phyloP scores from a whole-genome alignment of 2,329 filamentous ascomycete genomes.

The Diaporthe helianthi region DNA sequence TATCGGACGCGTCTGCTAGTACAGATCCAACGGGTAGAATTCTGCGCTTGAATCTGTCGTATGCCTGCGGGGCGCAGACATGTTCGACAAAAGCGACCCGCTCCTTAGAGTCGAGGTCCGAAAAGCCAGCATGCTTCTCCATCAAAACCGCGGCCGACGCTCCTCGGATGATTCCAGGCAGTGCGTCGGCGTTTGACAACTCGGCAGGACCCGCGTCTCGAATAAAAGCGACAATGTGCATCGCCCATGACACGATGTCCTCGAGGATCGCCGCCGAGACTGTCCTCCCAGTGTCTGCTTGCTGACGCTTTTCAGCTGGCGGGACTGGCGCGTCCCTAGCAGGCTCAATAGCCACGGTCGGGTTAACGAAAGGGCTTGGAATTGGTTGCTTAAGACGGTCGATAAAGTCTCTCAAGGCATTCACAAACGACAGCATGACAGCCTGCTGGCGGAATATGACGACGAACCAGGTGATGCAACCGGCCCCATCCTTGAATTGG shows the following conservation, averaged over 20 bases:
- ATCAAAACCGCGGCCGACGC: constrained; percentile 6
- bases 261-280: neutral
- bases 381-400: neutral
- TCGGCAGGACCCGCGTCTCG: constrained; percentile 2
- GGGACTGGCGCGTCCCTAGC: neutral
- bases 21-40: neutral
- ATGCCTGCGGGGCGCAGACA: neutral
- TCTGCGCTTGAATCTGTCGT: constrained; percentile 1
- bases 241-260: constrained; percentile 14
- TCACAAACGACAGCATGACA: constrained; percentile 6
- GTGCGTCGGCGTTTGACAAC: neutral
- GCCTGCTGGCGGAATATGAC: constrained; percentile 1
- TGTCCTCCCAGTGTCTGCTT: neutral
- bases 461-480: constrained; percentile 14
- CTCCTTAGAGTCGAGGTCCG: neutral
- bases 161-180: constrained; percentile 23
- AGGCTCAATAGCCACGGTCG: neutral
- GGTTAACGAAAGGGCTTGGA: neutral
- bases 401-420: neutral
- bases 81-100: neutral
- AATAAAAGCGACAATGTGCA: neutral
- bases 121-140: neutral
- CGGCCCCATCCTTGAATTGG: constrained; percentile 1
- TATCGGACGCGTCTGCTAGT: neutral
- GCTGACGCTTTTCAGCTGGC: neutral